Base-by-base conservation (phyloP, 495 filamentous ascomycete genomes). In the Schizothecium vesticola region DNA sequence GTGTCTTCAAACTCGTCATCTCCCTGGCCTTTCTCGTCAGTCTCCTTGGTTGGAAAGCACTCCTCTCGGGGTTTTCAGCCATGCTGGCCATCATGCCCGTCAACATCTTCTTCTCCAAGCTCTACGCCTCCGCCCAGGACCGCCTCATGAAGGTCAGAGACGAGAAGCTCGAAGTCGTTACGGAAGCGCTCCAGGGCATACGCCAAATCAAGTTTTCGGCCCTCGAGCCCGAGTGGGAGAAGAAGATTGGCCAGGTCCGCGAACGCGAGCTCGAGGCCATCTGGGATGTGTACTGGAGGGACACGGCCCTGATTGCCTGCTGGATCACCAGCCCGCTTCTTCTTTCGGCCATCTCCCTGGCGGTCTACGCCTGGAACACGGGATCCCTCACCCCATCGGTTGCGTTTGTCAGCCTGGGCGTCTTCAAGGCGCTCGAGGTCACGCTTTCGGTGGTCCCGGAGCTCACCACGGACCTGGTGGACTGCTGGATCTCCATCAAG, bases 151-250 rank as follows among this genome's bases (percentile, higher is more conserved):
- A 91, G 73, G 80, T 88, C 12, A 83, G 91, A 65, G 92, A 96
- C 75, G 81, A 86, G 58, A 94, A 94, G 73, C 86, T 93, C 83
- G 88, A 84, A 0, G 83, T 93, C 1, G 84, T 96, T 13, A 91
- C 90, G 0, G 92, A 96, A 75, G 92, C 90, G 1, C 79, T 96
- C 0, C 88, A 91, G 69, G 92, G 89, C 43, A 94, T 96, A 65
- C 85, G 92, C 7, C 92, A 96, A 74, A 92, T 96, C 75, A 96
- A 96, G 71, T 94, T 96, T 71, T 91, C 91, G 0, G 92, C 92
- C 11, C 76, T 92, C n/a, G 92, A 96, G 73, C 76, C 80, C 19
- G 86, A 91, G 68, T 96, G 92, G 92, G 86, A 94, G 76, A 78
- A 83, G n/a, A 89, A 87, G 65, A 92, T 96, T 64, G 74, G 79